phyloP scores from a whole-genome alignment of 176 grass and related monocot species.

The barley (Hordeum vulgare) region DNA sequence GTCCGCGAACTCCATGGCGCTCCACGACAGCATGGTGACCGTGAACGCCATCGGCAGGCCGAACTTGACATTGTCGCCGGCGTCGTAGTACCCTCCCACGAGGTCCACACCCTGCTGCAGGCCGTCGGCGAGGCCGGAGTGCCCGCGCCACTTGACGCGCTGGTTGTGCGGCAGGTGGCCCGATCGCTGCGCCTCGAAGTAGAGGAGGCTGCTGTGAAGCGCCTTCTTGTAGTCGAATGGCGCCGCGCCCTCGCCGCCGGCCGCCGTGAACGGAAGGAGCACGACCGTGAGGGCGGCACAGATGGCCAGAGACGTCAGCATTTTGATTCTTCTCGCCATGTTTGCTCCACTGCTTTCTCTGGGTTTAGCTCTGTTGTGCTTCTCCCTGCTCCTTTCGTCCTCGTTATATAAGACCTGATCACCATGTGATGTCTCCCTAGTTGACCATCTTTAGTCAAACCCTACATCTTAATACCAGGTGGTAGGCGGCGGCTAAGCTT shows the following conservation, averaged over 20 bases:
- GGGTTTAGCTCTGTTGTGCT: too few relatives aligned
- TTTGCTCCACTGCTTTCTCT: too few relatives aligned
- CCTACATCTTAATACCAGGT: too few relatives aligned
- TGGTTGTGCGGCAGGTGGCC: slow-evolving; percentile 68
- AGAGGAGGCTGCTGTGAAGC: slow-evolving; percentile 7
- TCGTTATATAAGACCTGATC: too few relatives aligned
- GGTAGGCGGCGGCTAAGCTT: too few relatives aligned
- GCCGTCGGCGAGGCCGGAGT: slow-evolving; percentile 68
- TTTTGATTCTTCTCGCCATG: too few relatives aligned
- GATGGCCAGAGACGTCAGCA: too few relatives aligned
- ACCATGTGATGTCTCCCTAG: too few relatives aligned
- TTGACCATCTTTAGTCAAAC: too few relatives aligned
- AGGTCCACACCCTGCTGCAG: slow-evolving; percentile 74
- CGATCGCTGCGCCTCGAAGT: background rate
- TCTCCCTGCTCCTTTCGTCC: too few relatives aligned
- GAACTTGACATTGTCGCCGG: slow-evolving; percentile 81
- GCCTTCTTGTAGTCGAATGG: slow-evolving; percentile 49
- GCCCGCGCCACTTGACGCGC: slow-evolving; percentile 62
- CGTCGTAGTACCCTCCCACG: slow-evolving; percentile 73
- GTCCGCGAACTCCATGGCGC: slow-evolving; percentile 39
- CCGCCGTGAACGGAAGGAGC: too few relatives aligned
- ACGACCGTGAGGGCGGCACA: too few relatives aligned
- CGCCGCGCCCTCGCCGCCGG: background rate
- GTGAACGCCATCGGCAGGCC: slow-evolving; percentile 81
- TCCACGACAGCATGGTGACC: slow-evolving; percentile 64